Conservation (phyloP, 148 eudicot genomes). For the Heliamphora exappendiculata region DNA sequence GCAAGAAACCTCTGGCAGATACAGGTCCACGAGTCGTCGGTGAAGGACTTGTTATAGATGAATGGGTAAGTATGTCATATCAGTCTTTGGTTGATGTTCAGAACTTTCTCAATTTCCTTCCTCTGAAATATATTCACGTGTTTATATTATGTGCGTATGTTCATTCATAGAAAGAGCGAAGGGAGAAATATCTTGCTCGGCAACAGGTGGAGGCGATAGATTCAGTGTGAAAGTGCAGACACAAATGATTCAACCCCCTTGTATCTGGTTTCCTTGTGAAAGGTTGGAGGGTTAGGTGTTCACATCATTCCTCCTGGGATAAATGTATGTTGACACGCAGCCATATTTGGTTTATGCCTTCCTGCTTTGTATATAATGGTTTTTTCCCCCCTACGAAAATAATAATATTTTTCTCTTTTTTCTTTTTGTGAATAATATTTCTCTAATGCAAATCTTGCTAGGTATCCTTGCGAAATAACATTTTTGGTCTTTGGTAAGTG, state of each 20-base stretch:
- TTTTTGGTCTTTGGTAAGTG: background rate
- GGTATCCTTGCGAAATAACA: too few species aligned
- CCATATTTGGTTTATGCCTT: constrained; percentile 2
- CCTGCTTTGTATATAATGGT: constrained; percentile 5
- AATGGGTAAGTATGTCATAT: constrained; percentile 36
- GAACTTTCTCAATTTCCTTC: background rate
- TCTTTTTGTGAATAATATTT: background rate
- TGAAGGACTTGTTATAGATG: constrained; percentile 61
- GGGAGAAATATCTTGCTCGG: constrained; percentile 86
- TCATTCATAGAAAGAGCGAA: constrained; percentile 72
- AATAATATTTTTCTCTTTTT: background rate
- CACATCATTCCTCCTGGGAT: background rate
- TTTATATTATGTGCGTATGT: background rate
- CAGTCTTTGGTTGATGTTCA: background rate
- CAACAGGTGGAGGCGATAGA: constrained; percentile 80
- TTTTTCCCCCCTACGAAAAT: background rate
- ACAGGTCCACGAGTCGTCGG: constrained; percentile 35
- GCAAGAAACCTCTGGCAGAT: constrained; percentile 45
- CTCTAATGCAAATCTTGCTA: background rate
- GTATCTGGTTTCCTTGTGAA: background rate
- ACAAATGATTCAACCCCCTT: background rate
- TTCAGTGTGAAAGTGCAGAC: constrained; percentile 32
- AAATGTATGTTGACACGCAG: background rate
- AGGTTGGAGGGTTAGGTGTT: constrained; percentile 1
- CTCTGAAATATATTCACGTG: background rate